Percentiles rank a stretch among this genome's conserved stretches.
phyloP scores from a whole-genome alignment of 441 rosid species.

The Biscutella laevigata region DNA sequence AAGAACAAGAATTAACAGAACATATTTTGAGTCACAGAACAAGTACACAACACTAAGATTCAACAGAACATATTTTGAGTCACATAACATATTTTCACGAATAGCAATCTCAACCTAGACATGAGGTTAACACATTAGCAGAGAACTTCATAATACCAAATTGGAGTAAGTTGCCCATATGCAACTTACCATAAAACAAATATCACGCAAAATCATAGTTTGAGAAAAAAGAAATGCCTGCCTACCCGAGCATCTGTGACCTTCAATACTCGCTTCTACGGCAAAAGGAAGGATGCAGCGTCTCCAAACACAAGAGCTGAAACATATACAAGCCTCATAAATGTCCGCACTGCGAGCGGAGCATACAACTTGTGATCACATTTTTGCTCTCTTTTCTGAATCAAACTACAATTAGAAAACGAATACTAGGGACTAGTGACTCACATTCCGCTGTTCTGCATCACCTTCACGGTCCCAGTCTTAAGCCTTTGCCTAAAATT shows the following conservation, averaged over 20 bases:
- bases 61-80: too few relatives aligned
- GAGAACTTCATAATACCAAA: neutral
- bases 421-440: conserved; percentile 22
- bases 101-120: conserved; percentile 81
- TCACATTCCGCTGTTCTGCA: conserved; percentile 82
- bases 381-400: conserved; percentile 24
- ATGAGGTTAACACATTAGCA: conserved; percentile 2
- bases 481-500: conserved; percentile 93
- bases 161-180: neutral
- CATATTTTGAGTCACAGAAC: too few relatives aligned
- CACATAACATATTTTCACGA: conserved; percentile 96
- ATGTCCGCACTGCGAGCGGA: conserved; percentile 84
- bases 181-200: too few relatives aligned
- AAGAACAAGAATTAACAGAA: too few relatives aligned
- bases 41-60: too few relatives aligned
- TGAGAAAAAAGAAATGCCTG: too few relatives aligned
- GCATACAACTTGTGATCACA: conserved; percentile 52
- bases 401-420: neutral
- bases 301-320: conserved; percentile 95
- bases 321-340: conserved; percentile 93
- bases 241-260: conserved; percentile 88
- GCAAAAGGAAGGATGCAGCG: conserved; percentile 90
- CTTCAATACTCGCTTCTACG: conserved; percentile 97
- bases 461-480: conserved; percentile 91
- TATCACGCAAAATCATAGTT: too few relatives aligned